Percentiles rank a stretch among this genome's conserved stretches.
Conservation (phyloP, 176 grass and related monocot species). For the Oryza punctata region DNA sequence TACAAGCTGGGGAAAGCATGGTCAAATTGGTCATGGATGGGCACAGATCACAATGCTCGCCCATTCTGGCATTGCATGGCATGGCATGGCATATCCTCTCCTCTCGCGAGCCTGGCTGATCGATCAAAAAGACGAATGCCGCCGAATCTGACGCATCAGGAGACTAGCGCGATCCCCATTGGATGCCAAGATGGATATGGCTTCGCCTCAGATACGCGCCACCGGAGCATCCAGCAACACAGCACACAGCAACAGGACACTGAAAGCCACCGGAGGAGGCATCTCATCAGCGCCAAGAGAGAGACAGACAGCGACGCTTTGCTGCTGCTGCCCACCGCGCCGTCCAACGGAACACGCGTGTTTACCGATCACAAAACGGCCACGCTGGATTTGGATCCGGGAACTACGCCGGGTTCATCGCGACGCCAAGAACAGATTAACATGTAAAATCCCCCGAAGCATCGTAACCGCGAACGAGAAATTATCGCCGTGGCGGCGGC, state of each 20-base stretch:
- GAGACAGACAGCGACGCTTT: background rate
- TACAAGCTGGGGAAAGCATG: background rate
- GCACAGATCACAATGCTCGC: background rate
- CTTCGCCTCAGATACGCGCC: no score
- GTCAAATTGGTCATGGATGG: background rate
- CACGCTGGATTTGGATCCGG: background rate
- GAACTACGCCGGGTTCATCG: background rate
- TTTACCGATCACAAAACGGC: background rate
- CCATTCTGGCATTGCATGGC: no score
- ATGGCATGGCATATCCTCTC: no score
- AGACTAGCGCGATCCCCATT: background rate
- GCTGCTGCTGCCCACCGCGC: no score
- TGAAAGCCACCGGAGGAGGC: background rate
- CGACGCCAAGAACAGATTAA: background rate
- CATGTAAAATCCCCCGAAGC: slow-evolving; percentile 19
- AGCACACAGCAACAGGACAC: background rate
- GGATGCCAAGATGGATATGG: slow-evolving; percentile 21
- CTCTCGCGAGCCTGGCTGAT: background rate
- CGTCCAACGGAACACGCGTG: background rate
- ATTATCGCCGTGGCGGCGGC: slow-evolving; percentile 6
- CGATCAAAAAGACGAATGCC: background rate
- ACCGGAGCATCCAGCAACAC: background rate
- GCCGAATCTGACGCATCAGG: background rate
- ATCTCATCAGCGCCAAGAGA: no score
- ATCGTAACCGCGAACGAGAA: slow-evolving; percentile 2